phyloP scores from a whole-genome alignment of 768 basidiomycete species.

The Steccherinum ochraceum region DNA sequence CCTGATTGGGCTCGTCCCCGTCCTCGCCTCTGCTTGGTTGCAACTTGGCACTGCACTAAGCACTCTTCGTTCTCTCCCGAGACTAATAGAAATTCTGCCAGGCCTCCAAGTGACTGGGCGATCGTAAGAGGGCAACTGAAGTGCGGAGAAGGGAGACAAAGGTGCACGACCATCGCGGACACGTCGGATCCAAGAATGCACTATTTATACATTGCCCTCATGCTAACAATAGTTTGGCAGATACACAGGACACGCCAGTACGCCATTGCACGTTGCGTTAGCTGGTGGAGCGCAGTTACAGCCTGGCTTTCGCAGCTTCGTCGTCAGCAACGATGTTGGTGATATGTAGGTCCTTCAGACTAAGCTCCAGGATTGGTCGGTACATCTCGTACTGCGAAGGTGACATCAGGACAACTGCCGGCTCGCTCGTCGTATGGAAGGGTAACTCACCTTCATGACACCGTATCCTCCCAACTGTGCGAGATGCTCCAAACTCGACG shows the following conservation, averaged over 20 bases:
- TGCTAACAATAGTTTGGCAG: not conserved
- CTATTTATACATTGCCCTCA: not conserved
- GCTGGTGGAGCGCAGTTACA: no score
- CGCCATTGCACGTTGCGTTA: no score
- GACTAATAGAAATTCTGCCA: no score
- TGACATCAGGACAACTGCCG: not conserved
- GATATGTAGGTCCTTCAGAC: conserved; percentile 27
- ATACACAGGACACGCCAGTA: not conserved
- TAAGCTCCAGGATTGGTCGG: conserved; percentile 41
- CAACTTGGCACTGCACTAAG: no score
- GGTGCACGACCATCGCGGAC: no score
- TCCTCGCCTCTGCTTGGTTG: no score
- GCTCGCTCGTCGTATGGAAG: not conserved
- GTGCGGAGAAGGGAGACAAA: no score
- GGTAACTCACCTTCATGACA: conserved; percentile 50
- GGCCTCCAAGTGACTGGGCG: no score
- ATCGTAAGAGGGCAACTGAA: no score
- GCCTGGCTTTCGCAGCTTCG: conserved; percentile 40
- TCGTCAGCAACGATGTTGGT: conserved; percentile 37
- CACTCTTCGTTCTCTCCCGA: no score
- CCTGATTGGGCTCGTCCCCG: no score
- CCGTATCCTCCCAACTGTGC: conserved; percentile 66
- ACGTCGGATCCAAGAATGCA: not conserved
- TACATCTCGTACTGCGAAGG: conserved; percentile 46
- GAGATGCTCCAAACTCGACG: conserved; percentile 41